Conservation (phyloP, 202 grass and related monocot genomes). For the Brachypodium distachyon region DNA sequence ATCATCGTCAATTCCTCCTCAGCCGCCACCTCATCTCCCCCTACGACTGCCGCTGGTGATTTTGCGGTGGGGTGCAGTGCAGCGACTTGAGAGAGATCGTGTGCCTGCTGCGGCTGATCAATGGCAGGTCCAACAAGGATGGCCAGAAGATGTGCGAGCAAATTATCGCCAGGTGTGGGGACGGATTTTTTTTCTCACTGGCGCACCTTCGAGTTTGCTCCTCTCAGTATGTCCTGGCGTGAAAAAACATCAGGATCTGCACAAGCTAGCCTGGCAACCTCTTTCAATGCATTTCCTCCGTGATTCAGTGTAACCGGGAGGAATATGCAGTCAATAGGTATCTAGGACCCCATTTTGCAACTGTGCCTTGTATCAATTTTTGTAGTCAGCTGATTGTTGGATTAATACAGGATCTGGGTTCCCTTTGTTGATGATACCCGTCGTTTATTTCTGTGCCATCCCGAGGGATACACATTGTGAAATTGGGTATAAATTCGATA, state of each 20-base stretch:
- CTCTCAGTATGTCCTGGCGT: not conserved
- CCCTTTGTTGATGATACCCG: too few species aligned
- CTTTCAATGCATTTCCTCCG: not conserved
- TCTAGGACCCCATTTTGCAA: not conserved
- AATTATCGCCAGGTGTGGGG: conserved; percentile 38
- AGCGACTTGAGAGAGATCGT: conserved; percentile 77
- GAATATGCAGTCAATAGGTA: not conserved
- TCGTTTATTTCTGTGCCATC: too few species aligned
- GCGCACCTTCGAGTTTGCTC: not conserved
- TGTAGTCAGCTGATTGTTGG: too few species aligned
- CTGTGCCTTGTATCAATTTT: too few species aligned
- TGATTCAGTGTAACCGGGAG: not conserved
- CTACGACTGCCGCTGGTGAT: too few species aligned
- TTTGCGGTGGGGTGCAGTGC: not conserved
- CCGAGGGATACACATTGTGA: not conserved
- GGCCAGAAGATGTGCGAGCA: conserved; percentile 62
- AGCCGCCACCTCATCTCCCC: too few species aligned
- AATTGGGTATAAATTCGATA: not conserved
- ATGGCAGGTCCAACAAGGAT: conserved; percentile 48
- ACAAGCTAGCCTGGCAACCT: not conserved
- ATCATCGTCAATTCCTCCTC: too few species aligned
- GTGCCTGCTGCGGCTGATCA: conserved; percentile 65
- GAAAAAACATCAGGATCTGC: not conserved
- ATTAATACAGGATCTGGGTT: too few species aligned
- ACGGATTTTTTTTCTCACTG: not conserved